Base-by-base conservation (phyloP, 805 yeast species). In the Ogataea paraovalis region DNA sequence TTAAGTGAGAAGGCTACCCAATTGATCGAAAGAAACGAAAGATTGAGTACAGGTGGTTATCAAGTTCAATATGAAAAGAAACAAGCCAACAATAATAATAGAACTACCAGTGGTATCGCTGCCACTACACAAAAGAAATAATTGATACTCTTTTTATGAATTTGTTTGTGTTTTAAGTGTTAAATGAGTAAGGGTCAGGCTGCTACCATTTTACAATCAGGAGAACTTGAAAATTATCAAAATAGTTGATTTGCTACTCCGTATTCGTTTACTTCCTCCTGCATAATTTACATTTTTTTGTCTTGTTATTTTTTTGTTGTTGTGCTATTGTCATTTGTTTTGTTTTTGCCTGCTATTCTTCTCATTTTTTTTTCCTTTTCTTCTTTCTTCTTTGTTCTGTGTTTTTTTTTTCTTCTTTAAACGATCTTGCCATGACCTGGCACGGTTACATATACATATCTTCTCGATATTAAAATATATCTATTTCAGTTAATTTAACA, bases 1-100 rank as follows among this genome's bases (percentile, higher is more conserved):
- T 76, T 94, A 71, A 85, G 88, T 53, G 96, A 89, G 52, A 86
- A 85, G 75, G 84, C 87, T 44, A 78, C 77, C 48, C 81, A 83
- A 60, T 76, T 89, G 56, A 79, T 85, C 46, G 96, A 89, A 67
- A 82, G 87, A 72, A 88, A 87, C 65, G 96, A 88, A 68, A 82
- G 88, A 66, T 76, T 88, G 45, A 85, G 87, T 45, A 78, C 86
- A 41, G 87, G 88, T 57, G 94, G 91, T 40, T 83, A 79, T 66
- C 82, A 72, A 57, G 70, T 61, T 23, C 57, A 50, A 44, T 51
- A 51, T 60, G 52, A 71, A 59, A 56, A 54, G 46, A 56, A 53
- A 43, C 55, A 51, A 43, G 48, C 50, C 20, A 44, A 36, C 21
- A 14, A 14, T 22, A 41, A 41, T 8, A 41, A 32, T 22, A 33